Conservation (phyloP, 345 rosid genomes). For the Ailanthus altissimus region DNA sequence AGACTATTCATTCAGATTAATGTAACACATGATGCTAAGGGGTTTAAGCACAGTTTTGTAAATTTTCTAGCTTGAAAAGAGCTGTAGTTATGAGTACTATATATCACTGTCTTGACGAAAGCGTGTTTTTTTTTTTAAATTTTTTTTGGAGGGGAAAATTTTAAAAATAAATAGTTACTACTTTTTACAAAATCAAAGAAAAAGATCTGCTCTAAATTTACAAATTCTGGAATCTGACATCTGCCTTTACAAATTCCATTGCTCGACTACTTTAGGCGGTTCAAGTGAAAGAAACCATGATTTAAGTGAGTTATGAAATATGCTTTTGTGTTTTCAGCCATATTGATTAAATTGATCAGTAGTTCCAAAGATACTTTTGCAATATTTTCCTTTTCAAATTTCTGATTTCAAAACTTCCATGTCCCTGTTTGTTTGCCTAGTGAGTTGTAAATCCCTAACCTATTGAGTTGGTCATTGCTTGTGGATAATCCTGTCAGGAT, state of each 20-base stretch:
- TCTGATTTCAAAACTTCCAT: slow-evolving; percentile 3
- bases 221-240: background rate
- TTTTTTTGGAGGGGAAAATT: background rate
- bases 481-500: background rate
- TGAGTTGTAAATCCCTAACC: background rate
- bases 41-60: background rate
- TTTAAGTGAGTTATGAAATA: background rate
- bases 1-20: background rate
- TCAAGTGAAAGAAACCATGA: background rate
- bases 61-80: background rate
- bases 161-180: background rate
- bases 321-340: background rate
- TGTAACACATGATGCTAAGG: background rate
- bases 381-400: background rate
- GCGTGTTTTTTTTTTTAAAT: background rate
- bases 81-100: background rate
- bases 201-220: background rate
- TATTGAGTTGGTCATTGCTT: background rate
- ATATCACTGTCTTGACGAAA: background rate
- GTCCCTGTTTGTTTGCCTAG: background rate
- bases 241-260: background rate
- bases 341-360: background rate
- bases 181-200: background rate
- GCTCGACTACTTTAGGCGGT: background rate
- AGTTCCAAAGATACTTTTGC: background rate